phyloP scores from a whole-genome alignment of 441 rosid genomes.

The Kokia cookei region DNA sequence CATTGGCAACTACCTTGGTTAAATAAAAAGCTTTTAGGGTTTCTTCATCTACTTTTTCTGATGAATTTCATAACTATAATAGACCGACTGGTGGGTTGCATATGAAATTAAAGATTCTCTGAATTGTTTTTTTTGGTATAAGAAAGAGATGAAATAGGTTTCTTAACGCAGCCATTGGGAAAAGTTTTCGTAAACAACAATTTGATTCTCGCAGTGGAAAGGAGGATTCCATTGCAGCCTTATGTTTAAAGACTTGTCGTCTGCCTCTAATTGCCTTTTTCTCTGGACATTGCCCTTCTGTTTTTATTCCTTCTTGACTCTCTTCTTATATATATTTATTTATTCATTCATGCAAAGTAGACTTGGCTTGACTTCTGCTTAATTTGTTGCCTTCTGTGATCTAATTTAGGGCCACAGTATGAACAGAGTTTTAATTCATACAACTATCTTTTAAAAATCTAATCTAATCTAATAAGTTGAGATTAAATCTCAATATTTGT shows the following conservation, averaged over 20 bases:
- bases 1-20: neutral
- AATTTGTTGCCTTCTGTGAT: neutral
- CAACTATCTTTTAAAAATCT: too few relatives aligned
- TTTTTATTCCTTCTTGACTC: neutral
- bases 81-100: slow-evolving; percentile 11
- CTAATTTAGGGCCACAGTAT: too few relatives aligned
- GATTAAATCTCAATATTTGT: neutral
- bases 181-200: slow-evolving; percentile 25
- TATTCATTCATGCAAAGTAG: too few relatives aligned
- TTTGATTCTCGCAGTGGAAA: slow-evolving; percentile 26
- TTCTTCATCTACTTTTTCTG: neutral
- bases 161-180: slow-evolving; percentile 25
- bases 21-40: slow-evolving; percentile 6
- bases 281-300: neutral
- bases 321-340: neutral
- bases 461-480: neutral
- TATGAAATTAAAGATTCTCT: slow-evolving; percentile 25
- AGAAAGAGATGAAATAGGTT: slow-evolving; percentile 28
- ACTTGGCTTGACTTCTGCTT: neutral
- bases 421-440: too few relatives aligned
- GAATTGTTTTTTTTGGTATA: slow-evolving; percentile 14
- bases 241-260: slow-evolving; percentile 17
- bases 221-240: slow-evolving; percentile 51
- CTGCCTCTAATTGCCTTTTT: neutral
- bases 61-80: neutral